A percentile compares a stretch with the other conserved stretches of the same genome.
Conservation (phyloP, 495 filamentous ascomycete species). For the Aspergillus sclerotiicarbonarius region DNA sequence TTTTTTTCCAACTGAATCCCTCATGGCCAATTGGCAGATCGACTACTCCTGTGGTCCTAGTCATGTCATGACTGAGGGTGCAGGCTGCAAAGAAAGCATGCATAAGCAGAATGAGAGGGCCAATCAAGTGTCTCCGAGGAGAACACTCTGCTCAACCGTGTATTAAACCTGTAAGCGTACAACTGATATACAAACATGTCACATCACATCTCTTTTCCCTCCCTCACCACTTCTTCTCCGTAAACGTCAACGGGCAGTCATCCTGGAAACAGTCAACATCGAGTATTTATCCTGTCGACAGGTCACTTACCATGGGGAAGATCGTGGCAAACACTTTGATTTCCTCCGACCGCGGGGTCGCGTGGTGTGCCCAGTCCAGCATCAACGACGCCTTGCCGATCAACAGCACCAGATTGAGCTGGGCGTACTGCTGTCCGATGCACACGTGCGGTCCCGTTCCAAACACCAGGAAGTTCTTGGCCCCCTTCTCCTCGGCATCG, state of each 20-base stretch:
- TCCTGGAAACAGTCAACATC: slow-evolving; percentile 23
- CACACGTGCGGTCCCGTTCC: slow-evolving; percentile 92
- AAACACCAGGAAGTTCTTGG: slow-evolving; percentile 96
- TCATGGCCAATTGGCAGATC: too few relatives aligned
- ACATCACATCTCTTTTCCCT: slow-evolving; percentile 7
- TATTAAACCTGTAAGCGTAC: background rate
- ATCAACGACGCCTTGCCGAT: slow-evolving; percentile 82
- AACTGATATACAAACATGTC: slow-evolving; percentile 13
- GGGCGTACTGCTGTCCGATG: slow-evolving; percentile 83
- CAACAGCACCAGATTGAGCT: slow-evolving; percentile 78
- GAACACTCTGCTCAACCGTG: background rate
- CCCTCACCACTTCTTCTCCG: slow-evolving; percentile 24
- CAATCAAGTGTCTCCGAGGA: too few relatives aligned
- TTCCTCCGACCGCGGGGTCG: slow-evolving; percentile 75
- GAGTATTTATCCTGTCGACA: background rate
- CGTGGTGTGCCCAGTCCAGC: slow-evolving; percentile 81
- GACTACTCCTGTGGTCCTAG: background rate
- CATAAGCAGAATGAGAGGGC: too few relatives aligned
- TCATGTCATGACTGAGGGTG: background rate
- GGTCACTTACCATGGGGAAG: slow-evolving; percentile 77
- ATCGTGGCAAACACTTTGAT: slow-evolving; percentile 95
- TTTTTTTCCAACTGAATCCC: too few relatives aligned
- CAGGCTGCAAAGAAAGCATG: too few relatives aligned
- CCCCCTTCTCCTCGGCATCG: slow-evolving; percentile 75
- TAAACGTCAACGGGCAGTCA: slow-evolving; percentile 66